Evolutionary conservation across 805 yeast species (phyloP).

Genomic region (Schwanniomyces polymorphus): DNA sequence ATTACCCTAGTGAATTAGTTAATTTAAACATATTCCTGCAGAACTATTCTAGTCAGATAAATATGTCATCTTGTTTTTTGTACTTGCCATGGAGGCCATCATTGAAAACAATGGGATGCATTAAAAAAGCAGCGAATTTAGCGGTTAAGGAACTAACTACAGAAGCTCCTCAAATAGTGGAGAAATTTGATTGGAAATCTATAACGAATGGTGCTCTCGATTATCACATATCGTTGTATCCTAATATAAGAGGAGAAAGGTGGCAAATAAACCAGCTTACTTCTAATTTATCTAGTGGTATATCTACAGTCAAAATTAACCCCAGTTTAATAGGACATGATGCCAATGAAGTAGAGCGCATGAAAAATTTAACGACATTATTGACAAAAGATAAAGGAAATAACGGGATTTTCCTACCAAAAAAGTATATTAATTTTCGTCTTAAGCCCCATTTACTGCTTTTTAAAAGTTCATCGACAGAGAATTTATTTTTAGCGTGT

Average conservation of each 20-base stretch:
- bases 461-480: slow-evolving; percentile 6
- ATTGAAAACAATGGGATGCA: slow-evolving; percentile 6
- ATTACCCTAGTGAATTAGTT: neutral
- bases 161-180: slow-evolving; percentile 3
- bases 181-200: slow-evolving; percentile 10
- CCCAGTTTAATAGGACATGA: slow-evolving; percentile 4
- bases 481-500: slow-evolving; percentile 6
- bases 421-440: slow-evolving; percentile 6
- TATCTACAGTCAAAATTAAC: slow-evolving; percentile 1
- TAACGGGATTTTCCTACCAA: neutral
- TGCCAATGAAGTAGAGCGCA: slow-evolving; percentile 4
- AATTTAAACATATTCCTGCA: slow-evolving; percentile 11
- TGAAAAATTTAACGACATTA: slow-evolving; percentile 5
- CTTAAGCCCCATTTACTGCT: slow-evolving; percentile 3
- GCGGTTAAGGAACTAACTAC: slow-evolving; percentile 5
- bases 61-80: slow-evolving; percentile 9
- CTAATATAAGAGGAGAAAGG: slow-evolving; percentile 9
- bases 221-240: slow-evolving; percentile 11
- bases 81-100: slow-evolving; percentile 15
- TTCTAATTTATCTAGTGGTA: slow-evolving; percentile 6
- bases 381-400: slow-evolving; percentile 2
- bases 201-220: slow-evolving; percentile 8
- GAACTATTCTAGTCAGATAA: slow-evolving; percentile 8
- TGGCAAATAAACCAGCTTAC: slow-evolving; percentile 7
- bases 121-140: slow-evolving; percentile 7